phyloP scores from a whole-genome alignment of 2,329 filamentous ascomycete species.

The Phaeosphaeria sp. region DNA sequence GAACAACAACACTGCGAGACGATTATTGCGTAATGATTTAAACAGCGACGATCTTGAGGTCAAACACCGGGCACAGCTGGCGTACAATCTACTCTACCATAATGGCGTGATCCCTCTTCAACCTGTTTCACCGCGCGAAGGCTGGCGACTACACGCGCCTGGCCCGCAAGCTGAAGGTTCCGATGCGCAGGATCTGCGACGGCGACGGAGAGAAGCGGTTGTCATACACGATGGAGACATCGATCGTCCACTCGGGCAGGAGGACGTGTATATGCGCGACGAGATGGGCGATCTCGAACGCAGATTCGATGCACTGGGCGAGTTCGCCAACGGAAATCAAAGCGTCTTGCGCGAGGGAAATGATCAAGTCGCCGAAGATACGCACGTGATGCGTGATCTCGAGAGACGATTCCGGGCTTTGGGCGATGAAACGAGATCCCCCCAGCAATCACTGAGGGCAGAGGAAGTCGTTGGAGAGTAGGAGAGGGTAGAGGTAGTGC shows the following conservation, averaged over 20 bases:
- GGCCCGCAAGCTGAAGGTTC: conserved; percentile 51
- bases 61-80: conserved; percentile 29
- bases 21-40: conserved; percentile 32
- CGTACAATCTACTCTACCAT: conserved; percentile 34
- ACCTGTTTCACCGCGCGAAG: conserved; percentile 4
- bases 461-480: background rate
- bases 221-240: conserved; percentile 81
- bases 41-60: conserved; percentile 23
- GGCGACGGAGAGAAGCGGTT: conserved; percentile 85
- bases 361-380: background rate
- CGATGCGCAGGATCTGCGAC: conserved; percentile 64
- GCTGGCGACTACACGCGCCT: conserved; percentile 12
- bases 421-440: background rate
- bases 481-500: background rate
- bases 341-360: background rate
- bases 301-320: background rate
- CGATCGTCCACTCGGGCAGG: conserved; percentile 69
- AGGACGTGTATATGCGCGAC: conserved; percentile 75
- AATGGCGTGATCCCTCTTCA: conserved; percentile 24
- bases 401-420: background rate
- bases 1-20: conserved; percentile 21
- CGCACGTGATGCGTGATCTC: background rate
- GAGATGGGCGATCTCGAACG: background rate
- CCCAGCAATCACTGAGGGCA: background rate
- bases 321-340: background rate